Conservation (phyloP, 2,329 filamentous ascomycete species). For the Aspergillus versicolor region DNA sequence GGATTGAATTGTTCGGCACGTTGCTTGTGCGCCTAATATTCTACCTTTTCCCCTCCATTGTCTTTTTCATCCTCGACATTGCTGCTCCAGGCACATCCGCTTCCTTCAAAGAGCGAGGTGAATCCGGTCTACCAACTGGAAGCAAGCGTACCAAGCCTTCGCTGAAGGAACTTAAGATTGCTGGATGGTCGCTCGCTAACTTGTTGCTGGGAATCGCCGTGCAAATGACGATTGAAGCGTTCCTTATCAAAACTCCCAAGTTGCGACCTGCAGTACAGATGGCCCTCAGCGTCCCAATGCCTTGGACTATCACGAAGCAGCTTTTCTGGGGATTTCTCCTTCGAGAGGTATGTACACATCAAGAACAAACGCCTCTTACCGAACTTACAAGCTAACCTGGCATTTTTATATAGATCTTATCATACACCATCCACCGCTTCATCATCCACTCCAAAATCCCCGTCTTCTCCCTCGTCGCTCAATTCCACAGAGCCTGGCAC, state of each 20-base stretch:
- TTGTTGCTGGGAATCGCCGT: constrained; percentile 52
- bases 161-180: constrained; percentile 49
- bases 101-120: constrained; percentile 66
- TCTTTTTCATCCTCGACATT: constrained; percentile 73
- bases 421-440: constrained; percentile 71
- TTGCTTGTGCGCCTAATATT: constrained; percentile 66
- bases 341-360: constrained; percentile 54
- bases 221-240: constrained; percentile 57
- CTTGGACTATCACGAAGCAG: constrained; percentile 60
- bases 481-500: constrained; percentile 55
- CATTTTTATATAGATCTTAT: constrained; percentile 23
- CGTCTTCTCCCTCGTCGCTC: constrained; percentile 50
- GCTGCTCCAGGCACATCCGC: constrained; percentile 67
- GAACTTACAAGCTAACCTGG: not conserved
- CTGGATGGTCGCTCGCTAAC: constrained; percentile 57
- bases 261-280: constrained; percentile 58
- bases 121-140: constrained; percentile 48
- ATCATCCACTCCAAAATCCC: constrained; percentile 61
- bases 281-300: constrained; percentile 60
- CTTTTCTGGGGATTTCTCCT: constrained; percentile 53
- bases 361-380: not conserved
- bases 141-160: constrained; percentile 40
- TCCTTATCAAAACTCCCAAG: constrained; percentile 54
- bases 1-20: constrained; percentile 72
- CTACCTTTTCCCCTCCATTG: constrained; percentile 69